phyloP scores from a whole-genome alignment of 352 stramenopile species.

The Stramenopiles sp. region DNA sequence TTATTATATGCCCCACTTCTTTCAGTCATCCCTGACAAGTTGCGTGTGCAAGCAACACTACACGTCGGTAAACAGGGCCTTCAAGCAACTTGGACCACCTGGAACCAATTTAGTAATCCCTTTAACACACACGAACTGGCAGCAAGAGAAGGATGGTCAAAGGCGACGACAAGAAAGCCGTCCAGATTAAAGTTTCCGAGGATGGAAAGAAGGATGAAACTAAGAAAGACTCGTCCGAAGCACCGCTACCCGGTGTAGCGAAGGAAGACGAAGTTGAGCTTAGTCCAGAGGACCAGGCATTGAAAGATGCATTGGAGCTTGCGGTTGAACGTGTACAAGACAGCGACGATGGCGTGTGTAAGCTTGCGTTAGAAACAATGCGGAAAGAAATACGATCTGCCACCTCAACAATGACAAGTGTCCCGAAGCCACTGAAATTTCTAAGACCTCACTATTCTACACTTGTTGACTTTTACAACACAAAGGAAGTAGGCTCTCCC shows the following conservation, averaged over 20 bases:
- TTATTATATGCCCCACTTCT: no score
- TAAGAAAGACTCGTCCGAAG: neutral
- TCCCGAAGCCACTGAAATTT: conserved; percentile 99
- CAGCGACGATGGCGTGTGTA: conserved; percentile 30
- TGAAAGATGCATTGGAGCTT: conserved; percentile 74
- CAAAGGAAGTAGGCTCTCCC: conserved; percentile 17
- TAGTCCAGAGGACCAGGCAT: conserved; percentile 65
- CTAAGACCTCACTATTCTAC: conserved; percentile 79
- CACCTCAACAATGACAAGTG: conserved; percentile 95
- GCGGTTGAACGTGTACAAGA: conserved; percentile 48
- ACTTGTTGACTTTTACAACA: conserved; percentile 57
- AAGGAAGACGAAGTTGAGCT: conserved; percentile 26
- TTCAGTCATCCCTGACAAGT: no score
- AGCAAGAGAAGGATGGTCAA: no score
- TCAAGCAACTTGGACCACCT: no score
- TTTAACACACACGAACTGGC: no score
- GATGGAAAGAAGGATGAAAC: neutral
- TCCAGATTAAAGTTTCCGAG: neutral
- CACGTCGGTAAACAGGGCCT: no score
- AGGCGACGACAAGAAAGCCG: neutral
- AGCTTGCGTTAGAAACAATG: conserved; percentile 80
- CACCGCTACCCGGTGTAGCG: neutral
- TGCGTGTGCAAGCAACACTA: no score
- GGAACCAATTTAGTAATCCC: no score
- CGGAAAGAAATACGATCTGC: conserved; percentile 82